phyloP scores from a whole-genome alignment of 1,139 yeast species.

The Saccharomyces hybrid region DNA sequence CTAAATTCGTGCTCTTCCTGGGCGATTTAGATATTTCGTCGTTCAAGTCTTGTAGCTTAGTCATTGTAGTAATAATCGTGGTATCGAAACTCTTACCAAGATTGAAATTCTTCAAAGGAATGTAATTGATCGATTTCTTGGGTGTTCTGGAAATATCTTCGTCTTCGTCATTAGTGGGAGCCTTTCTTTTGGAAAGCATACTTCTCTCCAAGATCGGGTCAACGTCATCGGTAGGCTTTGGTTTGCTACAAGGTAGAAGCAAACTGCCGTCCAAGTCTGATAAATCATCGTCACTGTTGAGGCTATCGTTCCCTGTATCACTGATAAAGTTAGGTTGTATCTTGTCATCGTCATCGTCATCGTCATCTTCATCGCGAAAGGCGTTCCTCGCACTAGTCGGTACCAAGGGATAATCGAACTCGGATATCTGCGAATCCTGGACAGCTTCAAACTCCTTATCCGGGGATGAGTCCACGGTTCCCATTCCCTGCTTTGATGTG shows the following conservation, averaged over 20 bases:
- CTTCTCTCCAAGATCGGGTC: not conserved
- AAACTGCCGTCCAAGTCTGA: not conserved
- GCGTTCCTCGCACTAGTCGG: not conserved
- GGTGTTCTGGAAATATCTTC: not conserved
- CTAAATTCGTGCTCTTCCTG: not conserved
- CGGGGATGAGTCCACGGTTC: not conserved
- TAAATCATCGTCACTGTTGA: not conserved
- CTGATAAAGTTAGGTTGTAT: not conserved
- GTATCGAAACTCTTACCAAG: constrained; percentile 12
- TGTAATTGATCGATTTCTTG: not conserved
- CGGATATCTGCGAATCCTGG: not conserved
- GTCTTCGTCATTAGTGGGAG: not conserved
- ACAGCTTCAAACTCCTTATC: not conserved
- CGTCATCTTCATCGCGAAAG: not conserved
- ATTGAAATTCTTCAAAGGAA: constrained; percentile 10
- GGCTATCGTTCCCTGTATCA: not conserved
- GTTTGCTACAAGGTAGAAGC: not conserved
- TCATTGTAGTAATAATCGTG: constrained; percentile 5
- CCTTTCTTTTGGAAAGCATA: not conserved
- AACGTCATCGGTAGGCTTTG: not conserved
- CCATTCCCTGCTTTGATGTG: constrained; percentile 22
- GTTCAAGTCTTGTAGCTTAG: not conserved
- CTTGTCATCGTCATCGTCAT: not conserved
- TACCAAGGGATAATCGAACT: not conserved
- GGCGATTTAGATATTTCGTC: not conserved